Conservation (phyloP, 2,329 filamentous ascomycete genomes). For the Chaetothyriales sp. region DNA sequence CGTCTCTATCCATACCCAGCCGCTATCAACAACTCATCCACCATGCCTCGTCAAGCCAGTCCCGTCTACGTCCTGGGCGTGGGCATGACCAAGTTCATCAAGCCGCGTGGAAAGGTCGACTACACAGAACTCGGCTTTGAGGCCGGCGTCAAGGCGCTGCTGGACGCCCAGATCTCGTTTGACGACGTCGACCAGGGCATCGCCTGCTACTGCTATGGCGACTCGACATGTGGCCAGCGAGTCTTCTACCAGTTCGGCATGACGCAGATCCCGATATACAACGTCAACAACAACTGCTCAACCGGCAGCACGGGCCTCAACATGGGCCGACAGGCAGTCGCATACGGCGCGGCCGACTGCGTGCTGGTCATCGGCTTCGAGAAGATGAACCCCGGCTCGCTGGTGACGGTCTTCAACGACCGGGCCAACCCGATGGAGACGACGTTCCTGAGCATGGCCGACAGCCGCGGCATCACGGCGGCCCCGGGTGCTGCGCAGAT, state of each 20-base stretch:
- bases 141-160: constrained; percentile 24
- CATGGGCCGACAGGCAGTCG: constrained; percentile 67
- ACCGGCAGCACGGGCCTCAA: constrained; percentile 84
- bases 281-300: constrained; percentile 97
- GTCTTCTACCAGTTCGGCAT: constrained; percentile 99
- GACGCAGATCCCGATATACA: constrained; percentile 90
- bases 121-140: constrained; percentile 23
- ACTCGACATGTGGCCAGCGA: constrained; percentile 85
- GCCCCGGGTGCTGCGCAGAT: constrained; percentile 78
- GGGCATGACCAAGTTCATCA: constrained; percentile 97
- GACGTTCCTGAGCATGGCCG: constrained; percentile 61
- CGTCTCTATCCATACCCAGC: neutral
- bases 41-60: constrained; percentile 38
- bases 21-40: too few species aligned
- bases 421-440: constrained; percentile 64
- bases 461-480: constrained; percentile 65
- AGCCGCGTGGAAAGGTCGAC: constrained; percentile 21
- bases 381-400: constrained; percentile 90
- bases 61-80: constrained; percentile 83
- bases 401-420: constrained; percentile 74
- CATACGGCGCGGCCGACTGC: constrained; percentile 68
- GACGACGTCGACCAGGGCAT: constrained; percentile 90
- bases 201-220: constrained; percentile 96
- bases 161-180: constrained; percentile 80
- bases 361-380: constrained; percentile 89